Evolutionary conservation across 192 early-diverging fungal genomes (phyloP).

Genomic region (Coemansia sp.): DNA sequence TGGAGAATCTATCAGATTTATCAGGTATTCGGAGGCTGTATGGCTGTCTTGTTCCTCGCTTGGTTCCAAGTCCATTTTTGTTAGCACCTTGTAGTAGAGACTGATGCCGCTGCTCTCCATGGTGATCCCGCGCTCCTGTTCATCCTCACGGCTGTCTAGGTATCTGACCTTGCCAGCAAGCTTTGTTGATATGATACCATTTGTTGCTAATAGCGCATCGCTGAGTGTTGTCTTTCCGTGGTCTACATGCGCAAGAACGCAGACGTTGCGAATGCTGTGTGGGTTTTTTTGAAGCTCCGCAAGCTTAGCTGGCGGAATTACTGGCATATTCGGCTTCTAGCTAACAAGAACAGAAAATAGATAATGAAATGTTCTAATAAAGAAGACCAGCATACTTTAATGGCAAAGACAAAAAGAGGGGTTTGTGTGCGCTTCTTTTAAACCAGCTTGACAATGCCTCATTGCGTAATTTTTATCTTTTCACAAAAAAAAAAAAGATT

Average conservation of each 20-base stretch:
- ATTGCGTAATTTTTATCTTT: not conserved
- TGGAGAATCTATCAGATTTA: constrained; percentile 98
- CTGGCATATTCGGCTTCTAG: constrained; percentile 57
- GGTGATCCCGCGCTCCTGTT: constrained; percentile 97
- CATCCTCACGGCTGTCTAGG: constrained; percentile 94
- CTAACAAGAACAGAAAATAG: not conserved
- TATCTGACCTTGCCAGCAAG: constrained; percentile 95
- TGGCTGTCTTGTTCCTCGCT: not conserved
- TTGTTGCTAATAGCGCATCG: constrained; percentile 93
- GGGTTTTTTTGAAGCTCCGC: constrained; percentile 68
- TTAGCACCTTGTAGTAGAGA: constrained; percentile 80
- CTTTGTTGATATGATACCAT: constrained; percentile 96
- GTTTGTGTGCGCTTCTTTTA: not conserved
- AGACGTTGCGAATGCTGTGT: constrained; percentile 88
- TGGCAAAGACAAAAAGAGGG: not conserved
- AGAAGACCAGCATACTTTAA: not conserved
- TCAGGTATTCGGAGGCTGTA: constrained; percentile 70
- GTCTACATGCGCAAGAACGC: constrained; percentile 98
- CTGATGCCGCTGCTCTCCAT: constrained; percentile 98
- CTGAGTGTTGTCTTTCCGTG: constrained; percentile 98
- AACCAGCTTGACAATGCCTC: not conserved
- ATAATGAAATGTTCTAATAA: not conserved
- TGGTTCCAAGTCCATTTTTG: constrained; percentile 14
- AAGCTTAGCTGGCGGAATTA: constrained; percentile 65
- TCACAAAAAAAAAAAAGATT: constrained; percentile 8